A percentile compares a stretch with the other conserved stretches of the same genome.
phyloP scores from a whole-genome alignment of 2,329 filamentous ascomycete genomes.

The Sarocladiaceae sp. region DNA sequence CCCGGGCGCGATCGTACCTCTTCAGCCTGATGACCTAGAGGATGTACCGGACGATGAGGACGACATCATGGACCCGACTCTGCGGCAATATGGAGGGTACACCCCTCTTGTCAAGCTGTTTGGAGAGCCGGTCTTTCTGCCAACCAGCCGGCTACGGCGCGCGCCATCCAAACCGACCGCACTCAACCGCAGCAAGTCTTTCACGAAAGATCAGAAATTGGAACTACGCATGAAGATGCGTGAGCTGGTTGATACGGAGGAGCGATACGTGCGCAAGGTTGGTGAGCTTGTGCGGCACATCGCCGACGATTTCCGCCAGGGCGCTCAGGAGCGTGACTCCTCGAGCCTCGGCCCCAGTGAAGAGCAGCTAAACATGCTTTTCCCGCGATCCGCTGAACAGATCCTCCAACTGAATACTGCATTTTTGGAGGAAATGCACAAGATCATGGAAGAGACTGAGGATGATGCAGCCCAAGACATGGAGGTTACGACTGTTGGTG shows the following conservation, averaged over 20 bases:
- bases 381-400: constrained; percentile 73
- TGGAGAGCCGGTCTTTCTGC: constrained; percentile 80
- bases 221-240: constrained; percentile 82
- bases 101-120: constrained; percentile 72
- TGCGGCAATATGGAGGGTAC: constrained; percentile 73
- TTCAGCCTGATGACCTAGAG: constrained; percentile 55
- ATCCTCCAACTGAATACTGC: constrained; percentile 79
- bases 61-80: constrained; percentile 58
- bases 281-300: constrained; percentile 78
- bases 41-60: constrained; percentile 60
- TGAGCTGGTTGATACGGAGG: constrained; percentile 89
- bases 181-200: constrained; percentile 71
- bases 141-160: constrained; percentile 77
- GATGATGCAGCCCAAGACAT: constrained; percentile 75
- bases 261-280: constrained; percentile 86
- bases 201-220: constrained; percentile 77
- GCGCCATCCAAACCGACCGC: constrained; percentile 84
- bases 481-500: constrained; percentile 49
- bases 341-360: constrained; percentile 68
- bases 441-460: constrained; percentile 78
- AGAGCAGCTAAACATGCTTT: constrained; percentile 69
- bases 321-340: constrained; percentile 53
- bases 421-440: constrained; percentile 73
- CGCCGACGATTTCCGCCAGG: constrained; percentile 73
- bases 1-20: constrained; percentile 66